Evolutionary conservation across 2,329 filamentous ascomycete species (phyloP).

Genomic region (Xylariomycetidae sp.): DNA sequence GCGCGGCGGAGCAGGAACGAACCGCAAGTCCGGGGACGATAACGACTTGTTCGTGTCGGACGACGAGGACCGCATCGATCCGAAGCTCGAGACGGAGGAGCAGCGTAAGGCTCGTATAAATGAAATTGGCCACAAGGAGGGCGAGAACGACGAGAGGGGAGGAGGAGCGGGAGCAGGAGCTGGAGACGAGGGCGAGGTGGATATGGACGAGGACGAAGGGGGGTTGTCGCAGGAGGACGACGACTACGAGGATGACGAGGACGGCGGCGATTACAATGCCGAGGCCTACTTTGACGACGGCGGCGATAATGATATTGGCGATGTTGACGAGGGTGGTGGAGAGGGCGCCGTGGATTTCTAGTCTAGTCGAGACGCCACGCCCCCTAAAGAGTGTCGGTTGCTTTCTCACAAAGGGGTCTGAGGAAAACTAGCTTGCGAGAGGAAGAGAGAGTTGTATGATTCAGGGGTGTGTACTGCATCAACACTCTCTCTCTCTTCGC

Average conservation of each 20-base stretch:
- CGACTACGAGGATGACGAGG: constrained; percentile 50
- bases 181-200: constrained; percentile 22
- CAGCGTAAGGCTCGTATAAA: constrained; percentile 29
- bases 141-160: constrained; percentile 30
- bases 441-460: too few relatives aligned
- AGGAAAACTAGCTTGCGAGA: too few relatives aligned
- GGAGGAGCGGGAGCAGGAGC: constrained; percentile 9
- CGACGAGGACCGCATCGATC: constrained; percentile 22
- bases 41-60: constrained; percentile 17
- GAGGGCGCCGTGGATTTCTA: constrained; percentile 25
- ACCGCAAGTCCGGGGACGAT: constrained; percentile 46
- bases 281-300: constrained; percentile 58
- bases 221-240: constrained; percentile 40
- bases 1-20: too few relatives aligned
- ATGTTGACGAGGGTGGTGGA: constrained; percentile 46
- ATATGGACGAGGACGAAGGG: constrained; percentile 42
- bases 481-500: too few relatives aligned
- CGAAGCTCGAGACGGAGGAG: constrained; percentile 26
- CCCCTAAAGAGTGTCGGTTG: not conserved
- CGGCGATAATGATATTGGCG: constrained; percentile 46
- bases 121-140: constrained; percentile 23
- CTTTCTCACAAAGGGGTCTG: too few relatives aligned
- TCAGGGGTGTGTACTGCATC: too few relatives aligned
- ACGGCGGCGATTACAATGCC: constrained; percentile 57
- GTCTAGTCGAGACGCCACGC: too few relatives aligned